Percentiles rank a stretch among this genome's conserved stretches.
phyloP scores from a whole-genome alignment of 108 stramenopile species.

The Schizochytrium sp. region DNA sequence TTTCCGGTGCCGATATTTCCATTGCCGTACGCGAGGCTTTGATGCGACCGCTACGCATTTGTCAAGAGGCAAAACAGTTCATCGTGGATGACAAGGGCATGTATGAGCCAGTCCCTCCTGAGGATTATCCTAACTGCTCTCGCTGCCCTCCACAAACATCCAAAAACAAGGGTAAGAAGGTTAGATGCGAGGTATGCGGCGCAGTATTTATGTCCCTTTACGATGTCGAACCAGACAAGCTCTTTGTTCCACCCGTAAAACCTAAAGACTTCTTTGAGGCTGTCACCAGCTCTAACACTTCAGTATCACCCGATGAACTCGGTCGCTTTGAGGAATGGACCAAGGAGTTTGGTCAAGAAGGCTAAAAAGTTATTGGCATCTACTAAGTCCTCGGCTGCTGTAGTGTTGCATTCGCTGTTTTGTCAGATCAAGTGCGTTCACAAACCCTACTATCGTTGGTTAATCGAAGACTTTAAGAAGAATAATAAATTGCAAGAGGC shows the following conservation, averaged over 20 bases:
- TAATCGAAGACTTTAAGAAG: neutral
- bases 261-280: conserved; percentile 73
- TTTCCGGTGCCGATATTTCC: conserved; percentile 91
- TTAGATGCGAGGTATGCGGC: conserved; percentile 83
- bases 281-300: conserved; percentile 68
- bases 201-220: conserved; percentile 89
- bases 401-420: too few relatives aligned
- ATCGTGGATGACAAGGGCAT: neutral
- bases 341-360: conserved; percentile 95
- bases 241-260: conserved; percentile 68
- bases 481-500: too few relatives aligned
- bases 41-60: conserved; percentile 94
- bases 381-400: too few relatives aligned
- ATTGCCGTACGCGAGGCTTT: conserved; percentile 96
- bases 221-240: conserved; percentile 85
- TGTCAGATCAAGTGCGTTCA: too few relatives aligned
- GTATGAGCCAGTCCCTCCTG: neutral
- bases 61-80: conserved; percentile 95
- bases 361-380: conserved; percentile 54
- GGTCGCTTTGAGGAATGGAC: conserved; percentile 94
- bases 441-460: neutral
- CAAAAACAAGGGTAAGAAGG: conserved; percentile 79
- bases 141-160: conserved; percentile 80
- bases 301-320: conserved; percentile 92
- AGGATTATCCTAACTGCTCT: conserved; percentile 85